Evolutionary conservation across 805 yeast genomes (phyloP), one percentile per base, ranked within the genome.

Genomic region (Saccharomycopsis olivae): DNA sequence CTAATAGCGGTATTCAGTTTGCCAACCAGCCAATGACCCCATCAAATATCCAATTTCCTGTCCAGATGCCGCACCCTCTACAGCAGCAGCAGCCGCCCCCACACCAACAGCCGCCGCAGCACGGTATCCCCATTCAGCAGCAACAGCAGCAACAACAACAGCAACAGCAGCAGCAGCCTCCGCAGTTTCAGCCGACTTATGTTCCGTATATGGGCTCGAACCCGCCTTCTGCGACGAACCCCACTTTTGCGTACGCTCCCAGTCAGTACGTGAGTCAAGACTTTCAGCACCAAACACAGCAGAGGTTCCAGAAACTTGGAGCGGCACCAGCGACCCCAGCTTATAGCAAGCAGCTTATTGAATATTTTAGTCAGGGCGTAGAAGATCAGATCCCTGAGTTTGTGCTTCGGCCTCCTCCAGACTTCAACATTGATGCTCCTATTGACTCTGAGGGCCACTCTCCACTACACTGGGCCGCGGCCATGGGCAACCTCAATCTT

Each of bases 391-490:
- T 54, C 11, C 58, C 64, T 28, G 51, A 54, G 29, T 51, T 49
- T 48, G 62, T 69, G 38, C 53, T 77, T 20, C 59, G 65, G 38
- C 82, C 83, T 3, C 88, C 89, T 1, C 60, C 64, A 28, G 72
- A 74, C 50, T 73, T 79, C 43, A 71, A 77, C 49, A 71, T 80
- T 38, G 74, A 79, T 53, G 78, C 71, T 44, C 68, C 78, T 2
- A 75, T 83, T 16, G 94, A 83, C 51, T 75, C 75, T 44, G 92
- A 83, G 49, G 89, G 89, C 0, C 87, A 83, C 52, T 77, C 88
- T 0, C 73, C 87, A 1, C 64, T 83, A 39, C 94, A 83, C 55
- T 83, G 94, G 94, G 92, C 94, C 0, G 69, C 85, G 23, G 78
- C 92, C 0, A 71, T 83, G 75, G 89, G 84, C 1, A 72, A 77